Evolutionary conservation across 129 eudicot species (phyloP).

Genomic region (Flaveria linearis): DNA sequence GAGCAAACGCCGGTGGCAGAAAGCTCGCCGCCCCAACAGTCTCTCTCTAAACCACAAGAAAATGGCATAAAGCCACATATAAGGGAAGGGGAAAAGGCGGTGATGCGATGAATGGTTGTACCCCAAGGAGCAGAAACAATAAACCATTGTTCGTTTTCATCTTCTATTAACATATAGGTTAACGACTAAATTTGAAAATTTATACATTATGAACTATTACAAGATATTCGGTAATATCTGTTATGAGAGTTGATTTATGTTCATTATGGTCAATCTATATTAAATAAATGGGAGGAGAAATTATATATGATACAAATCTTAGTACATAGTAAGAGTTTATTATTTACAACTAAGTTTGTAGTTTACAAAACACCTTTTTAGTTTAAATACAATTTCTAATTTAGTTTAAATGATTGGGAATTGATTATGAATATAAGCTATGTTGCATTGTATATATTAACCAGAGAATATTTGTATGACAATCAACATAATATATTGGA

Average conservation of each 20-base stretch:
- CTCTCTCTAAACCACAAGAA: no score
- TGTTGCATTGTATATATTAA: background rate
- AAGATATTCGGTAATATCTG: background rate
- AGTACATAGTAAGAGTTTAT: background rate
- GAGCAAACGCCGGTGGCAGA: no score
- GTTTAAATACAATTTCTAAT: background rate
- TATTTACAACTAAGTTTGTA: background rate
- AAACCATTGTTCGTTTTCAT: no score
- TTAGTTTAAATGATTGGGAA: background rate
- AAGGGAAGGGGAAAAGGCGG: no score
- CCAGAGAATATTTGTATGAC: background rate
- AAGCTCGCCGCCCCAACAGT: no score
- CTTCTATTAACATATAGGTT: no score
- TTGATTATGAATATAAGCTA: background rate
- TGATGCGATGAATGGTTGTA: no score
- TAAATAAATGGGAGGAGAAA: background rate
- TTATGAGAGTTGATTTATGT: background rate
- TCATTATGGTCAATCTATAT: background rate
- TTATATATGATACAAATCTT: background rate
- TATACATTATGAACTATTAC: background rate
- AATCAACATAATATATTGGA: background rate
- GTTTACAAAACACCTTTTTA: background rate
- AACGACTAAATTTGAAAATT: background rate
- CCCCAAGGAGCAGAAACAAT: no score
- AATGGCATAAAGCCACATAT: no score